phyloP scores from a whole-genome alignment of 345 rosid genomes.

The Carallia pectinifolia region DNA sequence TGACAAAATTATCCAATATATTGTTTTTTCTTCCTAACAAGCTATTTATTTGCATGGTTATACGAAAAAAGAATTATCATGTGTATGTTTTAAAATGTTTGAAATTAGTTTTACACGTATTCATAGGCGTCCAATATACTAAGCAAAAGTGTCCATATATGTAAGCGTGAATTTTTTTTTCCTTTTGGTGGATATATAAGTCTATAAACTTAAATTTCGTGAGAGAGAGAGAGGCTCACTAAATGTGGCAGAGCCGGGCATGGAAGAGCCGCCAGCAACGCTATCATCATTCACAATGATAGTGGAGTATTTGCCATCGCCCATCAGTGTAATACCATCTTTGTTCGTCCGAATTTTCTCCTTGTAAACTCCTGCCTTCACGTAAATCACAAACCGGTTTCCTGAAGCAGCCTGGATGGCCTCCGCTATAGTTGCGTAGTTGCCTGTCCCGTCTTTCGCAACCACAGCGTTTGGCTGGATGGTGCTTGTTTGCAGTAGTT shows the following conservation, averaged over 20 bases:
- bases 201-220: too few relatives aligned
- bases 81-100: too few relatives aligned
- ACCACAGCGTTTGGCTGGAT: constrained; percentile 55
- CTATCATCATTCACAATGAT: constrained; percentile 54
- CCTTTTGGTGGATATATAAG: too few relatives aligned
- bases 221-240: constrained; percentile 37
- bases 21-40: too few relatives aligned
- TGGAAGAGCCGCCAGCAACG: constrained; percentile 52
- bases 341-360: constrained; percentile 57
- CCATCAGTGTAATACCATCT: constrained; percentile 68
- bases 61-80: too few relatives aligned
- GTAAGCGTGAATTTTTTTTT: too few relatives aligned
- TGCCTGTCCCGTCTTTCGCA: constrained; percentile 79
- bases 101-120: too few relatives aligned
- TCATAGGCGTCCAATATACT: too few relatives aligned
- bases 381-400: constrained; percentile 67
- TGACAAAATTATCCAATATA: too few relatives aligned
- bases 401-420: constrained; percentile 65
- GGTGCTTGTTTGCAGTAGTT: constrained; percentile 33
- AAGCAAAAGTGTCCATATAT: too few relatives aligned
- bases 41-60: too few relatives aligned
- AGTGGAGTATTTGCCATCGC: constrained; percentile 77
- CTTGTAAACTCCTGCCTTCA: constrained; percentile 71
- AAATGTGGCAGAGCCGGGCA: constrained; percentile 65
- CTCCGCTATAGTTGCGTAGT: constrained; percentile 55